A percentile compares a stretch with the other conserved stretches of the same genome.
Conservation (phyloP, 768 basidiomycete genomes). For the Lentinus brumalis region DNA sequence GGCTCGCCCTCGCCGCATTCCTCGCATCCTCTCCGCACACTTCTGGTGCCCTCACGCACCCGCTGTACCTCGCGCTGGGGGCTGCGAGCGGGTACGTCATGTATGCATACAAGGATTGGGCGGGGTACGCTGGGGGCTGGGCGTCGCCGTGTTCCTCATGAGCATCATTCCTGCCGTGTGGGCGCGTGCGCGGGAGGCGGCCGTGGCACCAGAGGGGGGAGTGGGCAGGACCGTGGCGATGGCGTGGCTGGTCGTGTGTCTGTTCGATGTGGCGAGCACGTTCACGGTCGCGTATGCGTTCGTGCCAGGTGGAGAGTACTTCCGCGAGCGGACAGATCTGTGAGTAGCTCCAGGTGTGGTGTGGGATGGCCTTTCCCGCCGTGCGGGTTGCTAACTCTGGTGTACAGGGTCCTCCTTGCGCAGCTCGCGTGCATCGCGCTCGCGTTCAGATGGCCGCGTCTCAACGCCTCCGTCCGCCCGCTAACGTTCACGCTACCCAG, state of each 20-base stretch:
- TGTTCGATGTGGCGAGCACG: slow-evolving; percentile 68
- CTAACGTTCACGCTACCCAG: background rate
- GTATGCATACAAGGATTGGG: slow-evolving; percentile 66
- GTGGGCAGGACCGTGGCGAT: slow-evolving; percentile 52
- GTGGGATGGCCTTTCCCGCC: background rate
- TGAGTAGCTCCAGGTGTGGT: slow-evolving; percentile 41
- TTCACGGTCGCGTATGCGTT: slow-evolving; percentile 92
- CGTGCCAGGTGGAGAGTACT: slow-evolving; percentile 74
- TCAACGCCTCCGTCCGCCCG: background rate
- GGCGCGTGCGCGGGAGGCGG: slow-evolving; percentile 38
- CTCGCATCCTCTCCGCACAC: slow-evolving; percentile 12
- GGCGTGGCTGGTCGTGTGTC: slow-evolving; percentile 60
- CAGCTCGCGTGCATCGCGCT: slow-evolving; percentile 55
- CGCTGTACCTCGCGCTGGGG: slow-evolving; percentile 58
- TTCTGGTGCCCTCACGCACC: slow-evolving; percentile 39
- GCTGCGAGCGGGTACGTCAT: slow-evolving; percentile 53
- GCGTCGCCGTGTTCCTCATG: slow-evolving; percentile 63
- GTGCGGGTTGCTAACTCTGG: background rate
- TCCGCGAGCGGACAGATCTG: slow-evolving; percentile 79
- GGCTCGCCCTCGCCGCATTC: slow-evolving; percentile 47
- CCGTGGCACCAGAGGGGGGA: slow-evolving; percentile 28
- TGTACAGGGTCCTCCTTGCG: slow-evolving; percentile 50
- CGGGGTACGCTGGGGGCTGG: slow-evolving; percentile 67
- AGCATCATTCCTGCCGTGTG: slow-evolving; percentile 61
- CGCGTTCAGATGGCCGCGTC: slow-evolving; percentile 46